Percentiles rank a stretch among this genome's conserved stretches.
phyloP scores from a whole-genome alignment of 2,329 filamentous ascomycete species.

The Nemania bipapillata region DNA sequence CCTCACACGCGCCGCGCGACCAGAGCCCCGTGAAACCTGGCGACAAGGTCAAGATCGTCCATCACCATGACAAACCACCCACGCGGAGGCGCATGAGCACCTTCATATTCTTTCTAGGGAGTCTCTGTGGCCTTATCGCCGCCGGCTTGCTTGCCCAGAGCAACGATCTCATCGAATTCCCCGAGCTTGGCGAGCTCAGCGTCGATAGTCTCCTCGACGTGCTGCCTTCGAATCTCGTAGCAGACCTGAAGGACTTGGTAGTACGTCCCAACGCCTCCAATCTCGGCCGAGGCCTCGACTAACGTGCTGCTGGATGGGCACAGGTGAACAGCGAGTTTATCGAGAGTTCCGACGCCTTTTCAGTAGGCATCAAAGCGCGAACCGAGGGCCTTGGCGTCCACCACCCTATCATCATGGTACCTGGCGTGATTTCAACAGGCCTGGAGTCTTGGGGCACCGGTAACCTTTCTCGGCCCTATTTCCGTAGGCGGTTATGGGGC shows the following conservation, averaged over 20 bases:
- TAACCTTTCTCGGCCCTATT: conserved; percentile 86
- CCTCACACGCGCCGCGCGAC: conserved; percentile 46
- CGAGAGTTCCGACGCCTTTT: conserved; percentile 92
- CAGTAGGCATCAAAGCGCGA: conserved; percentile 84
- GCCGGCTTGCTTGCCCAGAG: conserved; percentile 90
- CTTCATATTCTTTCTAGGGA: conserved; percentile 87
- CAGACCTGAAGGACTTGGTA: conserved; percentile 85
- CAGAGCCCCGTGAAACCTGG: conserved; percentile 52
- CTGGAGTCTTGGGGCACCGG: conserved; percentile 96
- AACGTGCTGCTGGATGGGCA: conserved; percentile 55
- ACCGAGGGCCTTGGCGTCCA: conserved; percentile 82
- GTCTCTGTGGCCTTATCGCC: conserved; percentile 86
- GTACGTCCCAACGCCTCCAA: conserved; percentile 60
- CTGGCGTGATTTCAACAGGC: conserved; percentile 95
- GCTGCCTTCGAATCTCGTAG: conserved; percentile 84
- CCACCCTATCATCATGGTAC: conserved; percentile 95
- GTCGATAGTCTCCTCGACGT: conserved; percentile 89
- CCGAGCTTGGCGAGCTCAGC: conserved; percentile 75
- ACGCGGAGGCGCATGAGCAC: conserved; percentile 78
- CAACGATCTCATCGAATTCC: conserved; percentile 88
- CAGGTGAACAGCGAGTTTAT: conserved; percentile 84
- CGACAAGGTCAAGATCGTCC: conserved; percentile 58
- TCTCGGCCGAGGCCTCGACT: conserved; percentile 16
- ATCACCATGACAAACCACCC: conserved; percentile 56
- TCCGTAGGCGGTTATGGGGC: conserved; percentile 93